These are phyloP conservation scores for Cornus suecica DNA, from an alignment of 148 eudicot species.

Conservation along the genomic window DNA sequence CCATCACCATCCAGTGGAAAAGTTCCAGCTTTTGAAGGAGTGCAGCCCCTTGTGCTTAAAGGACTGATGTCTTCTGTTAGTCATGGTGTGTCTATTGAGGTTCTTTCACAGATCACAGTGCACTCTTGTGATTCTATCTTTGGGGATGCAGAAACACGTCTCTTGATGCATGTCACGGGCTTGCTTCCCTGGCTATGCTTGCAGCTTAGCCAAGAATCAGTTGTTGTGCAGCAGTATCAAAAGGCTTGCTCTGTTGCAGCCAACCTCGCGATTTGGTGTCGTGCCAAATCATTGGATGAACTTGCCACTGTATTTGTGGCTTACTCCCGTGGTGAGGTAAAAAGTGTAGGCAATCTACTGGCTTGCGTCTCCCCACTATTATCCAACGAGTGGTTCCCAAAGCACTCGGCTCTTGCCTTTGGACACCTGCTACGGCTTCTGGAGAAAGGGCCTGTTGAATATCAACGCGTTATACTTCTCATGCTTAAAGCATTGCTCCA, in stretches of 20 bases:
- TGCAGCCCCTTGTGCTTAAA: conserved; percentile 95
- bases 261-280: conserved; percentile 85
- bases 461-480: conserved; percentile 88
- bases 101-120: conserved; percentile 84
- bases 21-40: conserved; percentile 93
- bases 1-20: conserved; percentile 43
- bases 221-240: conserved; percentile 63
- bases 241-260: conserved; percentile 89
- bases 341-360: conserved; percentile 75
- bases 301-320: conserved; percentile 80
- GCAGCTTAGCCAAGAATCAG: conserved; percentile 71
- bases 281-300: conserved; percentile 76
- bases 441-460: conserved; percentile 89
- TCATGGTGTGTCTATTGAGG: conserved; percentile 84
- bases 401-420: conserved; percentile 90
- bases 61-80: conserved; percentile 94
- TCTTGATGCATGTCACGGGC: conserved; percentile 92
- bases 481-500: conserved; percentile 90
- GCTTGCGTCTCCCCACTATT: conserved; percentile 87
- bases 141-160: conserved; percentile 87
- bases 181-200: conserved; percentile 96
- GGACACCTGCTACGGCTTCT: conserved; percentile 82
- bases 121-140: conserved; percentile 93
- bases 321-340: conserved; percentile 80
- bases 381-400: conserved; percentile 94